Evolutionary conservation across 495 filamentous ascomycete species (phyloP).

Genomic region (Aspergillus diversus): DNA sequence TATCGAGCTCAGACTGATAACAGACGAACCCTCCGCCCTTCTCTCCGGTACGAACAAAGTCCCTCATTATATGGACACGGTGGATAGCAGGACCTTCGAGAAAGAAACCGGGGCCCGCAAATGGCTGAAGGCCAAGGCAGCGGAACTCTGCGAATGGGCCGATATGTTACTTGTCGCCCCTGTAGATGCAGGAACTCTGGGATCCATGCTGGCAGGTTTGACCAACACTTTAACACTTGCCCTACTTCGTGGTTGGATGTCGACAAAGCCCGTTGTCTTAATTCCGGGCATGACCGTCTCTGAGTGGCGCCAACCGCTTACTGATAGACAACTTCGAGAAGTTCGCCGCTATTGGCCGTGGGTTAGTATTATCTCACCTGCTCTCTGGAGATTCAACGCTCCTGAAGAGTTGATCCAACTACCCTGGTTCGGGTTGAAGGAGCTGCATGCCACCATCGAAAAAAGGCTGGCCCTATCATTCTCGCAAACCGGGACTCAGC

Average conservation of each 20-base stretch:
- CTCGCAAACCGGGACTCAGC: background rate
- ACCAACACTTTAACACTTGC: slow-evolving; percentile 74
- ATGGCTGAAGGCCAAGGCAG: slow-evolving; percentile 60
- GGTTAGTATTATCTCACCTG: slow-evolving; percentile 71
- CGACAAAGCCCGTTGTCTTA: slow-evolving; percentile 78
- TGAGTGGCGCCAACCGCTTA: slow-evolving; percentile 88
- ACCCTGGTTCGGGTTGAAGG: slow-evolving; percentile 69
- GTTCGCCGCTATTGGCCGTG: slow-evolving; percentile 80
- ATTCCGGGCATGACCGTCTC: slow-evolving; percentile 80
- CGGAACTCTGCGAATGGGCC: slow-evolving; percentile 82
- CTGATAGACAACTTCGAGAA: slow-evolving; percentile 78
- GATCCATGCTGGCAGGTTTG: slow-evolving; percentile 80
- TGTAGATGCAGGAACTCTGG: slow-evolving; percentile 79
- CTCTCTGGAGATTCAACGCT: slow-evolving; percentile 72
- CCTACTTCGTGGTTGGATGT: slow-evolving; percentile 79
- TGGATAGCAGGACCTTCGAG: slow-evolving; percentile 50
- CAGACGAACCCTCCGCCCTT: slow-evolving; percentile 50
- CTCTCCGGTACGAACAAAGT: slow-evolving; percentile 49
- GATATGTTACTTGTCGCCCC: slow-evolving; percentile 81
- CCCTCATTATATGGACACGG: slow-evolving; percentile 52
- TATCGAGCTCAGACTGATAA: slow-evolving; percentile 51
- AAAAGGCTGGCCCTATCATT: slow-evolving; percentile 46
- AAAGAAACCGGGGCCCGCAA: slow-evolving; percentile 49
- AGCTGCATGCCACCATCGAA: slow-evolving; percentile 66
- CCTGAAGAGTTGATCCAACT: slow-evolving; percentile 51